These are phyloP conservation scores for Talinum fruticosum DNA, from an alignment of 148 eudicot species.

Conservation along the genomic window DNA sequence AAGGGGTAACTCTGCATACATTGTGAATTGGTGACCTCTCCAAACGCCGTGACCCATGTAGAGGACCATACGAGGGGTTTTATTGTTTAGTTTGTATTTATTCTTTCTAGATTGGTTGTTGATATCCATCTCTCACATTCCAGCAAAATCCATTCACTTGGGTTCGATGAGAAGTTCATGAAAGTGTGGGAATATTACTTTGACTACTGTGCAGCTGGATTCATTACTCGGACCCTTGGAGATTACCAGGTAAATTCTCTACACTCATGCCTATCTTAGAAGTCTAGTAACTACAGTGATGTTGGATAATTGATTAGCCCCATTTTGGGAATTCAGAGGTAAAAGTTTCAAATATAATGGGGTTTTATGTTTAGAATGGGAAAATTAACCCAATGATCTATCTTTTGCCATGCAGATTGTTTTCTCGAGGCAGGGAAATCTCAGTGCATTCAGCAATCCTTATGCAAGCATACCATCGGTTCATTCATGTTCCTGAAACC, in stretches of 20 bases:
- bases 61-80: too few species aligned
- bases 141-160: slow-evolving; percentile 61
- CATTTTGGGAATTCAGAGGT: too few species aligned
- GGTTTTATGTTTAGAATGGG: neutral
- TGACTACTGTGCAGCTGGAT: slow-evolving; percentile 86
- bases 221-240: slow-evolving; percentile 67
- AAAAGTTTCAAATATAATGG: neutral
- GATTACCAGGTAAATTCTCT: slow-evolving; percentile 63
- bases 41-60: too few species aligned
- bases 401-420: neutral
- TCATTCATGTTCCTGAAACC: neutral
- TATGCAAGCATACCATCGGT: neutral
- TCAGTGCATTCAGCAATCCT: neutral
- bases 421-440: neutral
- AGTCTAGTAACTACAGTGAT: too few species aligned
- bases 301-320: too few species aligned
- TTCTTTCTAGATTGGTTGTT: neutral
- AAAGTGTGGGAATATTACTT: slow-evolving; percentile 92
- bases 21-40: too few species aligned
- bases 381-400: too few species aligned
- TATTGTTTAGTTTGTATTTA: neutral
- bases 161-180: slow-evolving; percentile 78
- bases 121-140: neutral
- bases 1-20: too few species aligned
- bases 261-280: too few species aligned